These are phyloP conservation scores for Climacium dendroides DNA, from an alignment of 225 moss, liverwort and hornwort genomes.

Conservation along the genomic window DNA sequence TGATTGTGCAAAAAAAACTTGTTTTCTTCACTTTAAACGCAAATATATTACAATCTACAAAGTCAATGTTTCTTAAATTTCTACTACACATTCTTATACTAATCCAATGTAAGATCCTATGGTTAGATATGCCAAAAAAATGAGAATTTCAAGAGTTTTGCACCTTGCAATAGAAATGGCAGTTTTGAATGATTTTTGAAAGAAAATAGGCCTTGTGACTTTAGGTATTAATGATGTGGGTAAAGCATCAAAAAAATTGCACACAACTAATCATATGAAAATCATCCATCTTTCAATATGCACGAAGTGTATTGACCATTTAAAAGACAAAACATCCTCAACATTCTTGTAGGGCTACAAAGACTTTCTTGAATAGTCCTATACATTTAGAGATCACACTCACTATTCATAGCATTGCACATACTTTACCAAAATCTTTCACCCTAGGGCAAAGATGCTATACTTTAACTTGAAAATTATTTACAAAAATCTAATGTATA, in stretches of 20 bases:
- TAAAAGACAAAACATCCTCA: fast-evolving
- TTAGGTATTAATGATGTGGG: neutral
- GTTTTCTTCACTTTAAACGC: no score
- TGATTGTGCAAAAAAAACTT: no score
- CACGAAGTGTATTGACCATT: fast-evolving
- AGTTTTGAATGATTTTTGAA: no score
- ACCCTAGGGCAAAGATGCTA: fast-evolving
- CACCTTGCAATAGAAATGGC: no score
- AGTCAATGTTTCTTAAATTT: no score
- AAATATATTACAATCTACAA: no score
- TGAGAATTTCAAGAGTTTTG: no score
- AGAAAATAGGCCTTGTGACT: no score
- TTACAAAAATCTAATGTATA: neutral
- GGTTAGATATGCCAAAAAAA: no score
- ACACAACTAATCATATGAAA: neutral
- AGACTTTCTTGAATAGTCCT: neutral
- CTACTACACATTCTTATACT: no score
- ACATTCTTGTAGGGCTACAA: fast-evolving
- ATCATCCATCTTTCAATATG: neutral
- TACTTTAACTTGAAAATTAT: neutral
- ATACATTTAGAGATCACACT: neutral
- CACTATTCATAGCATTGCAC: no score
- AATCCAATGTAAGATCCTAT: no score
- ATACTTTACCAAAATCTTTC: neutral
- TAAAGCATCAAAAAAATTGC: neutral